Evolutionary conservation across 2,329 filamentous ascomycete genomes (phyloP).

Genomic region (Lachnellula subtilissima): DNA sequence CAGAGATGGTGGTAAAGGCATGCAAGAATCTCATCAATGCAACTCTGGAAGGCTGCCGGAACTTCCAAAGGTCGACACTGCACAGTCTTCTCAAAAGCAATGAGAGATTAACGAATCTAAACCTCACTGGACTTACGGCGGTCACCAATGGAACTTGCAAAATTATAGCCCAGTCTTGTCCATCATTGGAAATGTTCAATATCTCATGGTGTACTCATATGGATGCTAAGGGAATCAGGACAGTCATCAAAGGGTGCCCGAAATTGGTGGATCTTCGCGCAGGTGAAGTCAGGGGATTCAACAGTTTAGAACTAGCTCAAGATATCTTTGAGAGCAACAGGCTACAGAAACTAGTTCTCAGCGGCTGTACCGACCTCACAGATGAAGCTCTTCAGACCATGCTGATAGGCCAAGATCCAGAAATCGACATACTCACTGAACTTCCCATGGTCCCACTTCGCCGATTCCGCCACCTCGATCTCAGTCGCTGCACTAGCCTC

Average conservation of each 20-base stretch:
- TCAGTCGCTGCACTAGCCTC: conserved; percentile 72
- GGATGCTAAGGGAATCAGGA: conserved; percentile 68
- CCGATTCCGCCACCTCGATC: conserved; percentile 75
- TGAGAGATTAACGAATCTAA: conserved; percentile 72
- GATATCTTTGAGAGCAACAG: conserved; percentile 75
- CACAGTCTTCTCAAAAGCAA: conserved; percentile 74
- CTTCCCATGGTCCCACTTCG: conserved; percentile 71
- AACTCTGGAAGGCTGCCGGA: conserved; percentile 83
- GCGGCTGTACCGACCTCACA: conserved; percentile 71
- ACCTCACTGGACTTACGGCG: conserved; percentile 74
- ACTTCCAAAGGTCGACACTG: conserved; percentile 72
- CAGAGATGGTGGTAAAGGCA: conserved; percentile 71
- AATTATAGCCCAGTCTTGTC: conserved; percentile 76
- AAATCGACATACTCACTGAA: conserved; percentile 76
- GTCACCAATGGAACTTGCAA: conserved; percentile 82
- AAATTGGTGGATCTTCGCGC: conserved; percentile 75
- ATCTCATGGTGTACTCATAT: conserved; percentile 91
- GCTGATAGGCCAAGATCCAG: conserved; percentile 69
- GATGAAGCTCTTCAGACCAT: conserved; percentile 71
- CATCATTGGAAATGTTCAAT: conserved; percentile 77
- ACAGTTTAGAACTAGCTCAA: conserved; percentile 65
- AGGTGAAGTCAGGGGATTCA: conserved; percentile 75
- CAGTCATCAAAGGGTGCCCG: conserved; percentile 67
- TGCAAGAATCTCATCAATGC: conserved; percentile 85
- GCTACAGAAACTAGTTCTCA: conserved; percentile 76